Percentiles rank a stretch among this genome's conserved stretches.
Evolutionary conservation across 306 rosid species (phyloP).

Genomic region (Lathyrus aphaca): DNA sequence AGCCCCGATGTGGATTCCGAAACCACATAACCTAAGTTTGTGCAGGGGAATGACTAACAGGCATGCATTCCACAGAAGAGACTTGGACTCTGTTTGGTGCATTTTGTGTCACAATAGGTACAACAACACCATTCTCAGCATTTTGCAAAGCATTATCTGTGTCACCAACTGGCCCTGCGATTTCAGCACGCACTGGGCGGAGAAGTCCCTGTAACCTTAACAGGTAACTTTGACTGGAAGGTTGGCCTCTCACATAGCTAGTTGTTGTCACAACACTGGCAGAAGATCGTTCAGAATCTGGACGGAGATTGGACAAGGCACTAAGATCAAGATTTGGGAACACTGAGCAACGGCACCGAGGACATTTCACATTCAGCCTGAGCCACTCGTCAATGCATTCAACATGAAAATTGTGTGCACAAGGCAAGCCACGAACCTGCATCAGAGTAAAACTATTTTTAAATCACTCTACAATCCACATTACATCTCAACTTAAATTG

Average conservation of each 20-base stretch:
- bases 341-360: conserved; percentile 98
- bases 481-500: conserved; percentile 25
- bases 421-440: conserved; percentile 98
- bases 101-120: conserved; percentile 39
- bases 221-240: conserved; percentile 82
- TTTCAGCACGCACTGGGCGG: conserved; percentile 68
- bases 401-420: conserved; percentile 97
- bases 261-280: conserved; percentile 66
- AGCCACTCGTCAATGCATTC: conserved; percentile 99
- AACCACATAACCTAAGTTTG: conserved; percentile 48
- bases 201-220: conserved; percentile 86
- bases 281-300: conserved; percentile 82
- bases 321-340: conserved; percentile 99
- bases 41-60: conserved; percentile 48
- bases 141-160: conserved; percentile 53
- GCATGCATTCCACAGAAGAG: conserved; percentile 41
- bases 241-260: conserved; percentile 73
- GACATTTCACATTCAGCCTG: conserved; percentile 96
- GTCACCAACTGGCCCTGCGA: conserved; percentile 52
- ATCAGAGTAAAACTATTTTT: conserved; percentile 33
- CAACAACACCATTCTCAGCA: conserved; percentile 60
- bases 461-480: conserved; percentile 11
- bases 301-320: conserved; percentile 86
- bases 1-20: conserved; percentile 45
- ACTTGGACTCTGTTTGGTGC: conserved; percentile 42